Conservation (phyloP, 2,329 filamentous ascomycete species). For the Xylariaceae sp. region DNA sequence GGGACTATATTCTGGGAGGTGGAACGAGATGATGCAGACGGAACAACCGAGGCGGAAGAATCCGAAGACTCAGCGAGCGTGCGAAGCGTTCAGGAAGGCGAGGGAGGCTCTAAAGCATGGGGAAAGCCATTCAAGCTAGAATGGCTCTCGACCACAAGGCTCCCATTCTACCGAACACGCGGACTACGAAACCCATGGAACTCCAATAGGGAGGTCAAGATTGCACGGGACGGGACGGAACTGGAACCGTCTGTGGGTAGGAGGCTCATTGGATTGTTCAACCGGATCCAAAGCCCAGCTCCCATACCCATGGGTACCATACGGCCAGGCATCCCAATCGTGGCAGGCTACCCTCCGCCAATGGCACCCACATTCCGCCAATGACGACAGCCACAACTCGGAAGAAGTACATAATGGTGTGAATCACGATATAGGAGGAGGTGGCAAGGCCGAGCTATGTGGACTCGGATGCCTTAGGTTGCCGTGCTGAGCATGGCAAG, state of each 20-base stretch:
- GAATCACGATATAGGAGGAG: slow-evolving; percentile 3
- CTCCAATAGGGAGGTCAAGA: slow-evolving; percentile 92
- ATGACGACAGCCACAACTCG: slow-evolving; percentile 19
- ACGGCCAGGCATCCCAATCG: slow-evolving; percentile 40
- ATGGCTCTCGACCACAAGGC: slow-evolving; percentile 80
- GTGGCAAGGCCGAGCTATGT: slow-evolving; percentile 19
- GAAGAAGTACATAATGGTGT: background rate
- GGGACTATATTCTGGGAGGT: slow-evolving; percentile 98
- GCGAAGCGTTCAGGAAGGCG: slow-evolving; percentile 41
- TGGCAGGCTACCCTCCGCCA: slow-evolving; percentile 42
- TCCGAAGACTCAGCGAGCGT: slow-evolving; percentile 35
- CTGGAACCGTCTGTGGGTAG: slow-evolving; percentile 81
- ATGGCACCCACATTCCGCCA: slow-evolving; percentile 41
- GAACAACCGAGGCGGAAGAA: slow-evolving; percentile 37
- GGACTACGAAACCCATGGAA: slow-evolving; percentile 94
- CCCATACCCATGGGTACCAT: slow-evolving; percentile 34
- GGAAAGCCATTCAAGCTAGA: slow-evolving; percentile 90
- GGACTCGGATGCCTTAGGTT: slow-evolving; percentile 4
- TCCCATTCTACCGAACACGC: slow-evolving; percentile 87
- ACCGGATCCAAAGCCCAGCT: slow-evolving; percentile 51
- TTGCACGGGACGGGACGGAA: slow-evolving; percentile 92
- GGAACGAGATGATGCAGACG: slow-evolving; percentile 59
- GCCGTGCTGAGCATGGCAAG: slow-evolving; percentile 24
- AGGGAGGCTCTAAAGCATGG: slow-evolving; percentile 67
- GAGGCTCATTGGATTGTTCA: slow-evolving; percentile 78